Base-by-base conservation (phyloP, 1,284 basidiomycete species). In the Abortiporus biennis region DNA sequence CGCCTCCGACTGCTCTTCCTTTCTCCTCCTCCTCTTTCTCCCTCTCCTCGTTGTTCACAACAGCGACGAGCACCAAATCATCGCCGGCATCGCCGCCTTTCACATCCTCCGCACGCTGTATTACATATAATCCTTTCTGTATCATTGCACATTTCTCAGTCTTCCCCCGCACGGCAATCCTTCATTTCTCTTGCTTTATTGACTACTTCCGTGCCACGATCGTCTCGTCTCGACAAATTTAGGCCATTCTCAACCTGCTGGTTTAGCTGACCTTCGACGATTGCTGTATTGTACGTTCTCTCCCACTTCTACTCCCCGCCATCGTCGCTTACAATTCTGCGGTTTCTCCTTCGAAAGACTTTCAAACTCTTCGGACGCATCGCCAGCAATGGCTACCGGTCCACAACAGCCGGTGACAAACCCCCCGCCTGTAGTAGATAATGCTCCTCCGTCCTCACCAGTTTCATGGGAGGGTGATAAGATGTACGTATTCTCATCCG, bases 381-480 rank as follows among this genome's bases (percentile, higher is more conserved):
- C 30, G 37, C 36, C 44, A 44, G 45, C 43, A 35, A 59, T 58
- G 57, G 52, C 57, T 22, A 34, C 57, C 13, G 51, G 47, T 4
- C 49, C 49, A 32, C 54, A 47, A n/a, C 34, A 47, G 8, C 38
- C 36, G 40, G 37, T 17, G 35, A 36, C 24, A 38, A 19, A 15
- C 46, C 36, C 29, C 36, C 30, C 19, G 35, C 35, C 45, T 42
- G 46, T 24, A 20, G 33, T 43, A 19, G 36, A 42, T 16, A 13
- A 38, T 8, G 40, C 50, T n/a, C 40, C 56, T 33, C 38, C 54
- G 15, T 45, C 63, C 13, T 45, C 55, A 32, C 55, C 52, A 39
- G 47, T 62, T 4, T 65, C 68, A 9, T 78, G 76, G 76, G 75
- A 78, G 48, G 76, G 75, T 42, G 76, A 78, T 59, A 70, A 64